These are phyloP conservation scores for Coelastrella sp. DNA, from an alignment of 139 green algal species.

Conservation along the genomic window DNA sequence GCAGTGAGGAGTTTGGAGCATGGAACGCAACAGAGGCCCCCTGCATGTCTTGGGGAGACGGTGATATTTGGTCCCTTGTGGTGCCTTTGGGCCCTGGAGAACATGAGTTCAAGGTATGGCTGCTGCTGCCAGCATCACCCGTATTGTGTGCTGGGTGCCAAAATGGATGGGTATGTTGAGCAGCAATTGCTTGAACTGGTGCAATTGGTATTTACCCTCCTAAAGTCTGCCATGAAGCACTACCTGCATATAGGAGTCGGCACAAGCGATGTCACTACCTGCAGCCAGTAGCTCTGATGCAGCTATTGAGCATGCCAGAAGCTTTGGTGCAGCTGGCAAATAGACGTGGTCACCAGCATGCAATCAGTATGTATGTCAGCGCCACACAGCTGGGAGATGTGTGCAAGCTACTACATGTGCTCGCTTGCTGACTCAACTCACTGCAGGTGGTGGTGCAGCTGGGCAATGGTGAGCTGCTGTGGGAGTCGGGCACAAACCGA, in stretches of 20 bases:
- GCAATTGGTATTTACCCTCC: no score
- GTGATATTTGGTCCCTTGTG: slow-evolving; percentile 27
- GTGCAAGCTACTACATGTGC: neutral
- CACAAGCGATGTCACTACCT: no score
- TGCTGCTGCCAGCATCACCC: neutral
- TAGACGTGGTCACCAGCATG: neutral
- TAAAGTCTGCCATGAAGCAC: no score
- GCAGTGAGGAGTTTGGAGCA: slow-evolving; percentile 8
- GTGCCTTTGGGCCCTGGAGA: slow-evolving; percentile 14
- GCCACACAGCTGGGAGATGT: neutral
- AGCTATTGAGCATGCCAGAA: no score
- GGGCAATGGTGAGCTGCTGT: slow-evolving; percentile 6
- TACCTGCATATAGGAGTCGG: no score
- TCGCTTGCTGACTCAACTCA: no score
- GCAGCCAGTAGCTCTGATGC: no score
- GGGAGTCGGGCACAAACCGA: slow-evolving; percentile 36
- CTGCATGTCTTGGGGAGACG: slow-evolving; percentile 30
- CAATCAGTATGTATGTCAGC: neutral
- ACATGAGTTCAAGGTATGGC: slow-evolving; percentile 44
- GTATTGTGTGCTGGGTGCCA: neutral
- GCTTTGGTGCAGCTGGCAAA: neutral
- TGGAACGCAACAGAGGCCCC: slow-evolving; percentile 28
- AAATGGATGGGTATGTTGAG: no score
- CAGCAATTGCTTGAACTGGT: no score
- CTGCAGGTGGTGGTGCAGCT: slow-evolving; percentile 44